A percentile compares a stretch with the other conserved stretches of the same genome.
Conservation (phyloP, 305 asterid species). For the Rubia balearica region DNA sequence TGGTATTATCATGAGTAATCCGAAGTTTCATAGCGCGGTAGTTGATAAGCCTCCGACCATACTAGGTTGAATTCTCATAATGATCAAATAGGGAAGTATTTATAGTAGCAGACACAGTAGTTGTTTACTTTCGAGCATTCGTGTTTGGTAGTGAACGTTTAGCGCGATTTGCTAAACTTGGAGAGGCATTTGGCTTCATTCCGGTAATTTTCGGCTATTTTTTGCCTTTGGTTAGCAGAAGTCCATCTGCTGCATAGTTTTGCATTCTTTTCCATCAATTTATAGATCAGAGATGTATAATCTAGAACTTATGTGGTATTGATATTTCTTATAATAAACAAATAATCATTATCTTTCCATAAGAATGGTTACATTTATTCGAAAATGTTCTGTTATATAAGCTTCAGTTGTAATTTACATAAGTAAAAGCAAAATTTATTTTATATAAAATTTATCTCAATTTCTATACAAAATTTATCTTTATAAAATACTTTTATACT, state of each 20-base stretch:
- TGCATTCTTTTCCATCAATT: background rate
- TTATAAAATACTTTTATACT: no score
- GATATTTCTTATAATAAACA: no score
- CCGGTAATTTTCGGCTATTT: background rate
- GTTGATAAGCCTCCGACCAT: constrained; percentile 44
- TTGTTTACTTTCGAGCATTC: background rate
- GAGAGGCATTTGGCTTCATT: background rate
- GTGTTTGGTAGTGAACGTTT: background rate
- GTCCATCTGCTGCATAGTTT: background rate
- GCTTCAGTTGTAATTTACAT: no score
- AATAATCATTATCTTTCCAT: no score
- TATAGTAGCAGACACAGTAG: background rate
- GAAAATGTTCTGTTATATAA: no score
- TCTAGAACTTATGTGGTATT: no score
- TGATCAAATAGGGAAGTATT: background rate
- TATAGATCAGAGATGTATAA: no score
- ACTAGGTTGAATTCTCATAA: constrained; percentile 15
- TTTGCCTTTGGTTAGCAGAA: background rate
- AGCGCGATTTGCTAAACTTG: background rate
- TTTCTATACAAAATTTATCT: no score
- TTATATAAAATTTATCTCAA: no score
- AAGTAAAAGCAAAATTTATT: no score
- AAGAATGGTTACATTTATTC: no score
- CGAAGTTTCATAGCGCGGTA: constrained; percentile 57
- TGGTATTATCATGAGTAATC: constrained; percentile 47